Base-by-base conservation (phyloP, 2,329 filamentous ascomycete genomes). In the Diaporthe sp. region DNA sequence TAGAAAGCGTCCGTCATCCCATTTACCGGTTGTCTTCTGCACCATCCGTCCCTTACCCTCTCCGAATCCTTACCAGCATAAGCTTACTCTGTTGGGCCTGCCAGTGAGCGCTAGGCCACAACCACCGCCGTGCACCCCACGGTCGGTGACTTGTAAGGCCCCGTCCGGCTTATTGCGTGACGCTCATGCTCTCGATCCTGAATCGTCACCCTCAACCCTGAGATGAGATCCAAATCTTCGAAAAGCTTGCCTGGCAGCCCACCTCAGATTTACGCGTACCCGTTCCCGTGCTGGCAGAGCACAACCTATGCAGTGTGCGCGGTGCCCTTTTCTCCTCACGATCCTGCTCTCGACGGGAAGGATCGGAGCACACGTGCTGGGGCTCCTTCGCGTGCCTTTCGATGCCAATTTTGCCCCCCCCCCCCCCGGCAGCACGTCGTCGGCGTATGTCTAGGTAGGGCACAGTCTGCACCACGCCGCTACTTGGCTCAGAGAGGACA, bases 301-400 rank as follows among this genome's bases (percentile, higher is more conserved):
- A 13, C 39, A 49, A 6, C 31, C 44, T n/a, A 10, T n/a, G 15
- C 8, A 42, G n/a, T 19, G 49, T 68, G 65, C 31, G 49, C 31
- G 49, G 65, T 55, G 5, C 34, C 49, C 65, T 70, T 55, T 68
- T 67, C 22, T 25, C 13, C n/a, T 70, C 37, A 55, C 15, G n/a
- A 53, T 60, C 70, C 70, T 49, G 2, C 61, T 72, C 55, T 42
- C n/a, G 34, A 62, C 71, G 34, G 55, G 55, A 61, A 61, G 53
- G 51, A 51, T 60, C 12, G 17, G 57, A 39, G 31, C 31, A 72
- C 57, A 72, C 57, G 57, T 62, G 55, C 15, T 72, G 55, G 55
- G 51, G 70, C 65, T 70, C 65, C 65, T 70, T 55, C 65, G 65
- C 34, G 34, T 55, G 22, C n/a, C 65, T 31, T 12, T n/a, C 8